Base-by-base conservation (phyloP, 768 basidiomycete species). In the Collybia mongolica region DNA sequence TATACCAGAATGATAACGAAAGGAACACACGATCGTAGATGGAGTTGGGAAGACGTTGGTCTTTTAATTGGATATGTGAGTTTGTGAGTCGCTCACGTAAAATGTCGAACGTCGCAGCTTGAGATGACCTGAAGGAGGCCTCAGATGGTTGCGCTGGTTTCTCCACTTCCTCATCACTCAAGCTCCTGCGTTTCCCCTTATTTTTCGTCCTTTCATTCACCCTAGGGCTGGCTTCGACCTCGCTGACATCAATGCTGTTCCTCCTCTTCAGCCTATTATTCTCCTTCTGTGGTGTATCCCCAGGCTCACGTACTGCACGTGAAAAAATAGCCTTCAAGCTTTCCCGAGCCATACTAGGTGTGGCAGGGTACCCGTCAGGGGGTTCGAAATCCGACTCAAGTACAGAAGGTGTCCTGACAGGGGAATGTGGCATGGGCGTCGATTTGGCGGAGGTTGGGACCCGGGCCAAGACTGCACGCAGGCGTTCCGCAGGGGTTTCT, bases 161-260 rank as follows among this genome's bases (percentile, higher is more conserved):
- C 29, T 84, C 85, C 2, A 69, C 63, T 59, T 88, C 87, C 59
- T 88, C 86, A 55, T 88, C 87, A 58, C 84, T 87, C 55, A 83
- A 52, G 59, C 83, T 88, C 56, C 70, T 74, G 32, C 80, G 73
- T 52, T 83, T 80, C 8, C 72, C 75, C 63, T 75, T 83, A 52
- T 66, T 70, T 48, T 65, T 70, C 19, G 66, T 63, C 51, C 72
- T 66, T 49, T 75, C 73, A 37, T 68, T 60, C 36, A 75, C 63
- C 58, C 71, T 68, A 1, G 84, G 81, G 41, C 72, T 81, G 12
- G 72, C 70, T 47, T 86, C 84, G 36, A 80, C 77, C 47, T 84
- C 82, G 57, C 83, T 84, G 6, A 65, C 60, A 57, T 82, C 82
- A 42, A 84, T 72, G 60, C 83, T 87, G 56, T 80, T 84, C 61